Evolutionary conservation across 225 moss, liverwort and hornwort genomes (phyloP), one percentile per base, ranked within the genome.

Genomic region (Polytrichum formosum): DNA sequence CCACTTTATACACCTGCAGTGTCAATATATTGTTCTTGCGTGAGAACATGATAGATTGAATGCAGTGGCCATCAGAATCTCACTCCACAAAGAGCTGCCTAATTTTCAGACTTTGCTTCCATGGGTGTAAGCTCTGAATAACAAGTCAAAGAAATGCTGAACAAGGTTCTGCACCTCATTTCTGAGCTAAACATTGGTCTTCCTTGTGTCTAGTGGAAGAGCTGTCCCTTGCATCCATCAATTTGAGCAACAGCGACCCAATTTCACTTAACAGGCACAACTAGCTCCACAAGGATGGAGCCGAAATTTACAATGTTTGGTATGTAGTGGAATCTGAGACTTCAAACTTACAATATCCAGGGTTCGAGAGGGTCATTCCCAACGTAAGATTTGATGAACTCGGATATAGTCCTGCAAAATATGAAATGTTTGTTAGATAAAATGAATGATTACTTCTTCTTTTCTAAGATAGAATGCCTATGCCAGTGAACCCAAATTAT

Each of bases 1-100:
- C 98, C 98, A 98, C 82, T 91, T 92, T 73, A 94, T 87, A 56
- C 85, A 91, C 78, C 94, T 94, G 87, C 53, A 26, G 19, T 31
- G 28, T 26, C 58, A 79, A 26, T 63, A 8, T 64, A 22, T 53
- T 54, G 30, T 54, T 25, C 16, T 74, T 28, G 74, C 20, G 1
- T 9, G 1, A 23, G 8, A 33, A 7, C n/a, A 67, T 23, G 31
- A 67, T 6, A 22, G 8, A 18, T 19, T 28, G 26, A 10, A 21
- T 1, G 16, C 13, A 46, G 46, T 46, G 55, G 5, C 10, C 1
- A 30, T 46, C 56, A 64, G 10, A 35, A 66, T 16, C 6, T 13
- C 10, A 53, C n/a, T 16, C 60, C 6, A 22, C 55, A 63, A 63
- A 46, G 25, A 61, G 21, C 27, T 21, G 16, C 26, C 9, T 63